Conservation (phyloP, 768 basidiomycete genomes). For the Termitomyces sp. region DNA sequence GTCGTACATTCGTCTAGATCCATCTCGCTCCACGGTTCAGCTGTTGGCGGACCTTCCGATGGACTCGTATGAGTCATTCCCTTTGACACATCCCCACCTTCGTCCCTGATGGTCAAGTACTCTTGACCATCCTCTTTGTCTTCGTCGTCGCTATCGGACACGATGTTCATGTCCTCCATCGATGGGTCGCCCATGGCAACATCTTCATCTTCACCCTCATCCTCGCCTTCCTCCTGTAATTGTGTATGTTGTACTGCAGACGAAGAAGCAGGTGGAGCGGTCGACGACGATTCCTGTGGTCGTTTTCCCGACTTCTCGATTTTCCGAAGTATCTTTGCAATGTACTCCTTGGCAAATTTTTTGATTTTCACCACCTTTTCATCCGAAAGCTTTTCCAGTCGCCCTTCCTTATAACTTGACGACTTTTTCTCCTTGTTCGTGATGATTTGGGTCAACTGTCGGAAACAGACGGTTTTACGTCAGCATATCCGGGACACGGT, state of each 20-base stretch:
- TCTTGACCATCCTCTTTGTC: constrained; percentile 1
- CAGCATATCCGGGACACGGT: neutral
- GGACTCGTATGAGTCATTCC: neutral
- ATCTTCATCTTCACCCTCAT: constrained; percentile 34
- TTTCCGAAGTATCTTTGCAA: constrained; percentile 73
- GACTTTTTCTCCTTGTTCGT: constrained; percentile 97
- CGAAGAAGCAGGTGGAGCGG: constrained; percentile 30
- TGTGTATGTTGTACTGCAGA: constrained; percentile 41
- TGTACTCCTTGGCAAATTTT: constrained; percentile 90
- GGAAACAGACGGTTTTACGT: neutral
- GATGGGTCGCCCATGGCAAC: constrained; percentile 29
- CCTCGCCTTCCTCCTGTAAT: constrained; percentile 19
- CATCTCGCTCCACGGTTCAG: constrained; percentile 7
- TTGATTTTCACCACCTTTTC: constrained; percentile 91
- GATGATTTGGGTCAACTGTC: constrained; percentile 79
- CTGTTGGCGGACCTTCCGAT: neutral
- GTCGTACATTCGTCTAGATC: constrained; percentile 5
- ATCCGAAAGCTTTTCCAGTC: constrained; percentile 74
- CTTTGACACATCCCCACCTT: neutral
- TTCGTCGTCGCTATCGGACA: constrained; percentile 17
- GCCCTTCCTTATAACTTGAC: constrained; percentile 67
- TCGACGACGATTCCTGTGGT: constrained; percentile 24
- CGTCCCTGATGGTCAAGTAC: neutral
- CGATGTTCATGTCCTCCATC: constrained; percentile 36
- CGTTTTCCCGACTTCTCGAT: constrained; percentile 51